Base-by-base conservation (phyloP, 1,284 basidiomycete genomes). In the Dichomitus squalens region DNA sequence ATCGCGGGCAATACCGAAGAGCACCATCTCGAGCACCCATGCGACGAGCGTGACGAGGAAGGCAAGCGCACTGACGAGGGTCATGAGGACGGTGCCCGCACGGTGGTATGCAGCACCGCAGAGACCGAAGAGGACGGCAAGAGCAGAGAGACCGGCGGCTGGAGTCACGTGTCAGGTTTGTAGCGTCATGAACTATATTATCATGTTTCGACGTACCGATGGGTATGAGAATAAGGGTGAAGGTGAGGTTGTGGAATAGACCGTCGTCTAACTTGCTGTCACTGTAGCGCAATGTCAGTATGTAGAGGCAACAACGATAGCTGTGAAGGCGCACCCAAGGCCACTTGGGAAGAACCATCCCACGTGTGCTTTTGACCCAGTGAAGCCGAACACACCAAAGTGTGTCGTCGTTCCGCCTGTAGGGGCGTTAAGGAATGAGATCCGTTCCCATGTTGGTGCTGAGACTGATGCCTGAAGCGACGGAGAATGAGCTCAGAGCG, bases 321-420 rank as follows among this genome's bases (percentile, higher is more conserved):
- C 14, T 14, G 16, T 20, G 21, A 69, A n/a, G n/a, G n/a, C 79
- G 56, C 68, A 78, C 77, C 68, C 67, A 52, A 78, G 66, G 7
- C 68, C 68, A 7, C 66, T n/a, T 14, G 71, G 72, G 64, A 91
- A 86, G 51, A 70, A 60, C 68, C 87, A 90, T 31, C 88, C 88
- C 55, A 90, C 71, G 60, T 76, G 61, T 8, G 71, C 67, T 41
- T 67, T 54, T 18, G 81, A 82, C n/a, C 86, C 89, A 16, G 86
- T 87, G 71, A 79, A 85, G 2, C 92, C 92, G 69, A 92, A 92
- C 25, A 90, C 83, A 67, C 92, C 92, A 64, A 86, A 93, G 64
- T 79, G 80, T 16, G 80, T 73, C 33, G 66, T 66, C 2, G 58
- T 47, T 3, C 66, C 69, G 6, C 72, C 74, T 18, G 20, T 23